phyloP scores from a whole-genome alignment of 208 protist genomes.

The Leishmania gerbilli region DNA sequence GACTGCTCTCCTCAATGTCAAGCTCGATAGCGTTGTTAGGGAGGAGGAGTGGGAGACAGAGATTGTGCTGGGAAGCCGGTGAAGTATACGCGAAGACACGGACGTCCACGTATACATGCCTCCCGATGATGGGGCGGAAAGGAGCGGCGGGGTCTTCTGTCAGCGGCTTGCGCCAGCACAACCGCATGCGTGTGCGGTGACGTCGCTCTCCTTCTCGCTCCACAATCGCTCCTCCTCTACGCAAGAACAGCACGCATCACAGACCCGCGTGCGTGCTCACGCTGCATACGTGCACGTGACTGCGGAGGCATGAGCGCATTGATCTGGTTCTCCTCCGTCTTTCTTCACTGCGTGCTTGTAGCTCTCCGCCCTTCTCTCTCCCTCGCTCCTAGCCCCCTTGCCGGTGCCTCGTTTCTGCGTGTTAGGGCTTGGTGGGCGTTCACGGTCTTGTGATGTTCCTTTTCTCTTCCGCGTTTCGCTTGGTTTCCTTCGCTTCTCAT shows the following conservation, averaged over 20 bases:
- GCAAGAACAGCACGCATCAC: not conserved
- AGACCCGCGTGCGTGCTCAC: not conserved
- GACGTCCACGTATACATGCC: not conserved
- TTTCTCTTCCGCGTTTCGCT: not conserved
- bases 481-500: slow-evolving; percentile 12
- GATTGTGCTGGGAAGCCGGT: not conserved
- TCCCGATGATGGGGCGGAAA: not conserved
- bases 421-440: not conserved
- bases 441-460: not conserved
- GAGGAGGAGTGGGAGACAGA: not conserved
- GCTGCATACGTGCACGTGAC: not conserved
- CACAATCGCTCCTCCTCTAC: not conserved
- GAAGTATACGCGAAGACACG: not conserved
- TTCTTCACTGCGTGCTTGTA: not conserved
- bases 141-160: not conserved
- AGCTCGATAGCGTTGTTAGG: not conserved
- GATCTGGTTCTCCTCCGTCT: not conserved
- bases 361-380: not conserved
- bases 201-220: not conserved
- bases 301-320: not conserved
- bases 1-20: not conserved
- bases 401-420: not conserved
- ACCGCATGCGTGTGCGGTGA: not conserved
- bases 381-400: not conserved
- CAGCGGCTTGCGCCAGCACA: not conserved